These are phyloP conservation scores for Pestalotiopsis fici DNA, from an alignment of 2,329 filamentous ascomycete species.

Conservation along the genomic window DNA sequence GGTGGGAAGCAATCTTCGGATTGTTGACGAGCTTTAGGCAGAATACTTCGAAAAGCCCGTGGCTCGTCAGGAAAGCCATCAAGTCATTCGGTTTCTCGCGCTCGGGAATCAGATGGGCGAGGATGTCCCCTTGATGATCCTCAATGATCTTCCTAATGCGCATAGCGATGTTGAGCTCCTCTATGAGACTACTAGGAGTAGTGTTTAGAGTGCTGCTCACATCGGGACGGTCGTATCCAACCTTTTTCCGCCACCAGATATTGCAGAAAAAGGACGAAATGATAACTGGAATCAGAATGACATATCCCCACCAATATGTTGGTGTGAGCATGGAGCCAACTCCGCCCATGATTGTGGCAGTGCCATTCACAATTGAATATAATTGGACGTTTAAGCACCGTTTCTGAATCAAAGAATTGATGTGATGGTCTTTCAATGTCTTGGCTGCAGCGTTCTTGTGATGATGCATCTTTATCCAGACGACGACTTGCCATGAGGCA, in stretches of 20 bases:
- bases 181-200: background rate
- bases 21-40: background rate
- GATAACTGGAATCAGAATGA: slow-evolving; percentile 52
- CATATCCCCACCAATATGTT: slow-evolving; percentile 53
- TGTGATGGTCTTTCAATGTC: slow-evolving; percentile 23
- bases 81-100: background rate
- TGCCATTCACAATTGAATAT: slow-evolving; percentile 45
- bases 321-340: slow-evolving; percentile 51
- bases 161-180: background rate
- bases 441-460: slow-evolving; percentile 32
- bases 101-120: background rate
- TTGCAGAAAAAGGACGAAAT: slow-evolving; percentile 46
- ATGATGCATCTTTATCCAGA: slow-evolving; percentile 39
- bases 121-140: background rate
- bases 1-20: background rate
- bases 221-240: slow-evolving; percentile 45
- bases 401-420: slow-evolving; percentile 32
- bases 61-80: background rate
- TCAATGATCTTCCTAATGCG: background rate
- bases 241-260: slow-evolving; percentile 44
- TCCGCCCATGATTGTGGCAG: slow-evolving; percentile 47
- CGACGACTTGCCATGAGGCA: slow-evolving; percentile 45
- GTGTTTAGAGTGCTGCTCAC: background rate
- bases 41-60: slow-evolving; percentile 1
- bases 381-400: slow-evolving; percentile 36